Conservation (phyloP, 352 stramenopile genomes). For the Pythium pectinolyticum region DNA sequence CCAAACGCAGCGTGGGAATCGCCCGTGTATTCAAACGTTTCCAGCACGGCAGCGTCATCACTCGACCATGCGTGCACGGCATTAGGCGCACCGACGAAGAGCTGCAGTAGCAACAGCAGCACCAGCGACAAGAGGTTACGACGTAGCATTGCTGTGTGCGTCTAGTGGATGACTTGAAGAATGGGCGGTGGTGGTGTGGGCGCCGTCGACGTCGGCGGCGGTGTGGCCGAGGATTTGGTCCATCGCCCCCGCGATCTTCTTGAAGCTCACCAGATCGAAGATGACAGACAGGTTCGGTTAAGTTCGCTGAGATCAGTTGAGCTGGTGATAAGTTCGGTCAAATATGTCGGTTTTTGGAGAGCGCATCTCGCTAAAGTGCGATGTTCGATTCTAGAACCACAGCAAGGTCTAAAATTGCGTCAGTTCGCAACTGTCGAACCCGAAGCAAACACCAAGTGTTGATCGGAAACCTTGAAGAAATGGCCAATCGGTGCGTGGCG, state of each 20-base stretch:
- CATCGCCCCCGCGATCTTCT: constrained; percentile 7
- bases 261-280: constrained; percentile 16
- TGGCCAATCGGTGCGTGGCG: constrained; percentile 17
- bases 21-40: constrained; percentile 56
- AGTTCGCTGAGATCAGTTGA: constrained; percentile 11
- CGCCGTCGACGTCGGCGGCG: too few relatives aligned
- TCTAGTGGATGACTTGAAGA: too few relatives aligned
- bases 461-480: too few relatives aligned
- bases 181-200: too few relatives aligned
- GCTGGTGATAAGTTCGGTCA: neutral
- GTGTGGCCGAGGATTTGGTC: too few relatives aligned
- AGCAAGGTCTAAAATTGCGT: too few relatives aligned
- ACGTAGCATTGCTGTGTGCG: too few relatives aligned
- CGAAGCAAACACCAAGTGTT: too few relatives aligned
- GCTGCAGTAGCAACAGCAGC: constrained; percentile 3
- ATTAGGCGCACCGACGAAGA: constrained; percentile 12
- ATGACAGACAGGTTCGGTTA: constrained; percentile 13
- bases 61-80: constrained; percentile 11
- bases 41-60: constrained; percentile 29
- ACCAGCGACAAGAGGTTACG: too few relatives aligned
- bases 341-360: neutral
- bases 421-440: too few relatives aligned
- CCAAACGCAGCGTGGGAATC: constrained; percentile 70
- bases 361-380: too few relatives aligned
- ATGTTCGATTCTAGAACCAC: too few relatives aligned